A percentile compares a stretch with the other conserved stretches of the same genome.
phyloP scores from a whole-genome alignment of 176 grass and related monocot species.

The Oryza australiensis region DNA sequence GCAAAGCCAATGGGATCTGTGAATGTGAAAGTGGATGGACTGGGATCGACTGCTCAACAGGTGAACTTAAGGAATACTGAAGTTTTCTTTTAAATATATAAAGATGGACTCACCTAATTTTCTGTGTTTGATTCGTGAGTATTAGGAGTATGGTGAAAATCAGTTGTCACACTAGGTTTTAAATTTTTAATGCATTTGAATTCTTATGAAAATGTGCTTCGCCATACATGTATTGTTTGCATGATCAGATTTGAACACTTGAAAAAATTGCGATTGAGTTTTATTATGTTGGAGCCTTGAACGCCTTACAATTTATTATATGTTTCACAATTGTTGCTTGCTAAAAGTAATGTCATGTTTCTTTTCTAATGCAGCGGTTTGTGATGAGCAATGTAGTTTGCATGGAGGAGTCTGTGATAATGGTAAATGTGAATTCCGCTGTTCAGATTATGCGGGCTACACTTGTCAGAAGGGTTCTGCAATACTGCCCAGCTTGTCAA shows the following conservation, averaged over 20 bases:
- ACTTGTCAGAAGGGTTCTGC: slow-evolving; percentile 94
- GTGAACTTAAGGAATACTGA: slow-evolving; percentile 39
- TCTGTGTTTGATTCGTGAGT: not conserved
- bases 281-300: slow-evolving; percentile 1
- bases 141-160: not conserved
- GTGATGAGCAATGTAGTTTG: slow-evolving; percentile 99
- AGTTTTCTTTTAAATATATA: not conserved
- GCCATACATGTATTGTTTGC: not conserved
- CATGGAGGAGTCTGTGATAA: slow-evolving; percentile 98
- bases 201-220: slow-evolving; percentile 1
- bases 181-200: not conserved
- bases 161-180: not conserved
- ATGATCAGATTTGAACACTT: not conserved
- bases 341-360: slow-evolving; percentile 36
- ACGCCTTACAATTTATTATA: not conserved
- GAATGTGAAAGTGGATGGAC: slow-evolving; percentile 84
- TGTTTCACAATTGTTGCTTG: not conserved
- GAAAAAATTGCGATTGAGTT: not conserved
- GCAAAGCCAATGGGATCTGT: slow-evolving; percentile 82
- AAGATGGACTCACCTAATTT: not conserved
- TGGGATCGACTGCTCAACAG: slow-evolving; percentile 97
- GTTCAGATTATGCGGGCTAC: slow-evolving; percentile 99
- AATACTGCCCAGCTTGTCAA: slow-evolving; percentile 80
- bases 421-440: slow-evolving; percentile 96
- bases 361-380: slow-evolving; percentile 70